A percentile compares a stretch with the other conserved stretches of the same genome.
Evolutionary conservation across 805 yeast genomes (phyloP).

Genomic region (Diddensiella transvaalensis): DNA sequence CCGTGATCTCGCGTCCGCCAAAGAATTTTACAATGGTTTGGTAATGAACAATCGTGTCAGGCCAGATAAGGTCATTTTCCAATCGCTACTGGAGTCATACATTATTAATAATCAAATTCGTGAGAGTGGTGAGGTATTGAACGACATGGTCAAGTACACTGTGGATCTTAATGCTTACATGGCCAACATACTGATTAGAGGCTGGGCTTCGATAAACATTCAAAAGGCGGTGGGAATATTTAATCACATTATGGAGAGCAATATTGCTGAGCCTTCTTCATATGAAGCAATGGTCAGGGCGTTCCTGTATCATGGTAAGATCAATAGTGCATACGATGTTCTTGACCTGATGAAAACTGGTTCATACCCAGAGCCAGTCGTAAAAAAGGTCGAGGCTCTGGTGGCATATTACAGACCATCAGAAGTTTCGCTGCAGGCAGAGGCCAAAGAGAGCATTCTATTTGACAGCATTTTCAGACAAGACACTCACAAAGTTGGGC

Average conservation of each 20-base stretch:
- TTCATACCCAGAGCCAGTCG: conserved; percentile 32
- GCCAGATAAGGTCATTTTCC: conserved; percentile 39
- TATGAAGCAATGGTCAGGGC: conserved; percentile 36
- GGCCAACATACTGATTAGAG: conserved; percentile 33
- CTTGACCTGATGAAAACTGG: conserved; percentile 25
- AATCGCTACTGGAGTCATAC: conserved; percentile 39
- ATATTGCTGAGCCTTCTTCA: conserved; percentile 34
- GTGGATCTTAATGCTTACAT: conserved; percentile 34
- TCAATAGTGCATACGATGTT: conserved; percentile 23
- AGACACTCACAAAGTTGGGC: conserved; percentile 16
- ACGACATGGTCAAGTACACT: conserved; percentile 33
- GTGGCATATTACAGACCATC: conserved; percentile 6
- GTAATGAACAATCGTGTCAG: conserved; percentile 29
- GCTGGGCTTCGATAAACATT: conserved; percentile 34
- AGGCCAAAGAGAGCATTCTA: conserved; percentile 10
- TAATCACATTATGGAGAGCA: conserved; percentile 23
- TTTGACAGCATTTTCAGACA: conserved; percentile 27
- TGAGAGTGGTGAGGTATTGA: conserved; percentile 31
- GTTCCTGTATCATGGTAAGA: conserved; percentile 26
- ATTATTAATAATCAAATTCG: conserved; percentile 32
- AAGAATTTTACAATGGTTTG: conserved; percentile 33
- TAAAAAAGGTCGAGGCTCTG: conserved; percentile 25
- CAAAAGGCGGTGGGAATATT: conserved; percentile 28
- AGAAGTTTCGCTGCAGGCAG: background rate
- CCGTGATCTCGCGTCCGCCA: conserved; percentile 34